Base-by-base conservation (phyloP, 176 grass and related monocot species). In the Guadua angustifolia region DNA sequence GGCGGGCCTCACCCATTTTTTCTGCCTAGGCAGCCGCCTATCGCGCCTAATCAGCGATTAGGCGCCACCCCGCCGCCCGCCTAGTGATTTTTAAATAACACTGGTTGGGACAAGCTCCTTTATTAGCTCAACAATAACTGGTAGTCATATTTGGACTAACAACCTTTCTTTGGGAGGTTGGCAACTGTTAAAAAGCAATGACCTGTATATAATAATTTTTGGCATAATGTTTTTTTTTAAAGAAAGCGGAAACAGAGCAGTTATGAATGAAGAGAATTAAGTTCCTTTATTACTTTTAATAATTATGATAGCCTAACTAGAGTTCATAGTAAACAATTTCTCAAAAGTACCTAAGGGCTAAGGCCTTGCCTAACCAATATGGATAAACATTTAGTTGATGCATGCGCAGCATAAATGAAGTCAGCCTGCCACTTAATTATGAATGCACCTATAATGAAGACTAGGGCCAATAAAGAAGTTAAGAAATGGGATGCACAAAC, bases 381-480 rank as follows among this genome's bases (percentile, higher is more conserved):
- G 61, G 50, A 51, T 79, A 51, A 43, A 82, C 51, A 71, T 45
- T 9, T 5, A 29, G 16, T 82, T 60, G 33, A 40, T 3, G 1
- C 26, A 71, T 0, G 22, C 1, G 24, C 16, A 59, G 10, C 16
- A 71, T 59, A 42, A 24, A n/a, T 55, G 6, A 83, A 82, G 66
- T 64, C 19, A 74, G 44, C 55, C 7, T 53, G 43, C 5, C 19
- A 75, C n/a, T 33, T 64, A 83, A 73, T 25, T 22, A 83, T 39
- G 33, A 26, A 74, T 74, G 32, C 44, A 83, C 8, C 33, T 39
- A 55, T 38, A 75, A 57, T 21, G 33, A 24, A 40, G 35, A 42
- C 53, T 75, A 38, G 19, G 17, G 3, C n/a, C 55, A 36, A 77
- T 42, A 14, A 22, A 59, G 3, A 59, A 59, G 17, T 2, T 75